Evolutionary conservation across 768 basidiomycete species (phyloP), one percentile per base, ranked within the genome.

Genomic region (Suillus subaureus): DNA sequence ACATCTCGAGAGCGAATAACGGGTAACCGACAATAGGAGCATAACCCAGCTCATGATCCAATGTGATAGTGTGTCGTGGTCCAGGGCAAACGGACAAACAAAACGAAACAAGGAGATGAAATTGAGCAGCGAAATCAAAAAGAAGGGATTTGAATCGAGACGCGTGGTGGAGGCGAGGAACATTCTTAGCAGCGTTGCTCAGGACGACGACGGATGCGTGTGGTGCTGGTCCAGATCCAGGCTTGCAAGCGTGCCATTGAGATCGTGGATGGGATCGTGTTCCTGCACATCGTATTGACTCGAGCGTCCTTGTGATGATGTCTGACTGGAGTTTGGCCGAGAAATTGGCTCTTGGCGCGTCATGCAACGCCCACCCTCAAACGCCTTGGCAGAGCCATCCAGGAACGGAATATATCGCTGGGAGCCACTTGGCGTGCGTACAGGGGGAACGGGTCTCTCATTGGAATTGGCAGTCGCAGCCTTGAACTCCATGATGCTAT

Each of bases 221-320:
- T 35, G 62, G 64, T 72, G 75, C 65, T 77, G 69, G 70, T 88
- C 89, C 64, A 93, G 78, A 68, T 92, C 84, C 18, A 93, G 84
- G 73, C 88, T 91, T 40, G 92, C 90, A 45, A 94, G 81, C 35
- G 89, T 91, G 26, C 89, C 89, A 70, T 91, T 93, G 61, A 94
- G 75, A 75, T 92, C 91, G 45, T 86, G 85, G 69, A 93, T 83
- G 37, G 74, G 61, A 65, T 89, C 88, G 21, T 82, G 80, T 58
- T 85, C 85, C 65, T 68, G 69, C 61, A 67, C 43, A 64, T 73
- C 69, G 64, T 70, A 75, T 60, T 72, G 68, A 47, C 61, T 67
- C 35, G 65, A 68, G 7, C 63, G 70, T 42, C 72, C 72, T 33
- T 73, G 72, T 31, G 73, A 70, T 28, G 70, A 72, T 47, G 74